Evolutionary conservation across 352 stramenopile genomes (phyloP).

Genomic region (Phytophthora fragariae): DNA sequence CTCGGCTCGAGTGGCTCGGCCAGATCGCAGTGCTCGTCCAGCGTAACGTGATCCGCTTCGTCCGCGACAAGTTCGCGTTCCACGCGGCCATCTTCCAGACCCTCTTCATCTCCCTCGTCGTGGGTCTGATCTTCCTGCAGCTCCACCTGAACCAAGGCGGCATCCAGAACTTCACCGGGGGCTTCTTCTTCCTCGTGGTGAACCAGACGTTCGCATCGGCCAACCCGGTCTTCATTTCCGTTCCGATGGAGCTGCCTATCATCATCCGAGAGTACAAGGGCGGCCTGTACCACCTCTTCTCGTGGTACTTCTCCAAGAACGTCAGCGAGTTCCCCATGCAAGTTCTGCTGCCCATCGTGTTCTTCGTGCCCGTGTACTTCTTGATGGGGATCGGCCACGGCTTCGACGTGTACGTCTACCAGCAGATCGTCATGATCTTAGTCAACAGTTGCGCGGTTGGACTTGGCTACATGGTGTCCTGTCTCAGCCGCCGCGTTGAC

Average conservation of each 20-base stretch:
- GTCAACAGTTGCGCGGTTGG: slow-evolving; percentile 45
- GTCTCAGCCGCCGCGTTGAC: slow-evolving; percentile 36
- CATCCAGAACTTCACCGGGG: slow-evolving; percentile 55
- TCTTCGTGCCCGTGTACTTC: slow-evolving; percentile 48
- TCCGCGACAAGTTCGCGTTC: slow-evolving; percentile 48
- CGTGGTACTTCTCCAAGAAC: slow-evolving; percentile 66
- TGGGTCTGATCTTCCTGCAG: slow-evolving; percentile 60
- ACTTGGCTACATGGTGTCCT: slow-evolving; percentile 54
- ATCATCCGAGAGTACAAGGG: slow-evolving; percentile 52
- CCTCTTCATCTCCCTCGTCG: slow-evolving; percentile 45
- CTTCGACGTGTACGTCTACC: slow-evolving; percentile 41
- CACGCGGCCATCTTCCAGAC: slow-evolving; percentile 33
- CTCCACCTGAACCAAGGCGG: slow-evolving; percentile 45
- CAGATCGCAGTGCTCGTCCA: slow-evolving; percentile 47
- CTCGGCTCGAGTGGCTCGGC: slow-evolving; percentile 26
- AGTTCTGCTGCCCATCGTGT: slow-evolving; percentile 50
- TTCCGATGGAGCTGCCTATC: slow-evolving; percentile 56
- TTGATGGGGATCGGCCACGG: slow-evolving; percentile 53
- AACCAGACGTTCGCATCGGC: slow-evolving; percentile 48
- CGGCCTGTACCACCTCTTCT: slow-evolving; percentile 42
- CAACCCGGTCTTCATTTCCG: slow-evolving; percentile 43
- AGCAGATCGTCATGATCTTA: slow-evolving; percentile 51
- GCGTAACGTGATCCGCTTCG: slow-evolving; percentile 46
- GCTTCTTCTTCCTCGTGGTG: slow-evolving; percentile 57
- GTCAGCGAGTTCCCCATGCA: slow-evolving; percentile 58